Evolutionary conservation across 768 basidiomycete genomes (phyloP), one percentile per base, ranked within the genome.

Genomic region (Lactifluus subvellereus): DNA sequence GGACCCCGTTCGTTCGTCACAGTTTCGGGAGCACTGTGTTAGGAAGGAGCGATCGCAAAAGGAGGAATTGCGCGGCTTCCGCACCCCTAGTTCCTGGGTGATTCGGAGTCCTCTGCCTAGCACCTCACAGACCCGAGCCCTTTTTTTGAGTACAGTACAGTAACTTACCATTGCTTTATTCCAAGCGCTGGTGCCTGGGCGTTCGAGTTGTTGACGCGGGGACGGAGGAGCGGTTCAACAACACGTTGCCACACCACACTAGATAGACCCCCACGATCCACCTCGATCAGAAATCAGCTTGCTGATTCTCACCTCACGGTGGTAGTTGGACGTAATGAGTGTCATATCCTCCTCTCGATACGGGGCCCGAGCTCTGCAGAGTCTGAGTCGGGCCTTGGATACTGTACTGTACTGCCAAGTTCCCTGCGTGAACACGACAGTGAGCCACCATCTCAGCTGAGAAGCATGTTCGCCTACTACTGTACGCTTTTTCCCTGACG

Each of bases 241-340:
- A 27, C 27, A 27, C 55, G 61, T 13, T 62, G 54, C 61, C 61
- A 62, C 8, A 57, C 61, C n/a, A n/a, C n/a, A n/a, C n/a, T n/a
- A n/a, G n/a, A n/a, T 62, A 57, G 13, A 22, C 6, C 3, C 3
- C 20, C 30, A 8, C 13, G n/a, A 48, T n/a, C 33, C 40, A 66
- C 65, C 57, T 52, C 65, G 51, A 48, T 58, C 48, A n/a, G 65
- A 50, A 45, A 66, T 54, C 11, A 61, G 61, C 54, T 66, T 66
- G 35, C 56, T 58, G 13, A 13, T 37, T 37, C 20, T 48, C 38
- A 66, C 61, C 52, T 66, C 65, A 33, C 37, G 56, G 35, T 63
- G 65, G 7, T 3, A n/a, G 10, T 27, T 27, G 27, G 3, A 27
- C 65, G 43, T 6, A 27, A 66, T 16, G 1, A 47, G 9, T 27